Percentiles rank a stretch among this genome's conserved stretches.
Conservation (phyloP, 805 yeast genomes). For the Debaryomyces maramus region DNA sequence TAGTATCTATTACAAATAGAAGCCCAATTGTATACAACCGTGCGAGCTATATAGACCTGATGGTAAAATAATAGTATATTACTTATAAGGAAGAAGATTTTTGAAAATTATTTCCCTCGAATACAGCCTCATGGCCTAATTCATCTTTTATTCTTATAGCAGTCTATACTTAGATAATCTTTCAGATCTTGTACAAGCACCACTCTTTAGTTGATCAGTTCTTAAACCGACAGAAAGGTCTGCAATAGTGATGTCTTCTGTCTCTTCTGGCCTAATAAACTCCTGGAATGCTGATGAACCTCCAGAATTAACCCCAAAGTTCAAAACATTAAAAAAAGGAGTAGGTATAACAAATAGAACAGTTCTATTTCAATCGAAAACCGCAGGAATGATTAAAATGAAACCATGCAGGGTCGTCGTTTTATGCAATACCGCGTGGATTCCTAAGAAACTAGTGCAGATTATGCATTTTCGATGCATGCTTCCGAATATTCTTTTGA, state of each 20-base stretch:
- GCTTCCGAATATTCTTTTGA: too few species aligned
- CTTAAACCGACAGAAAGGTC: conserved; percentile 23
- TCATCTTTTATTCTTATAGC: conserved; percentile 23
- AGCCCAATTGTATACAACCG: too few species aligned
- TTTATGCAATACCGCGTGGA: too few species aligned
- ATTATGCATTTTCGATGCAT: too few species aligned
- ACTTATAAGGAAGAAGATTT: background rate
- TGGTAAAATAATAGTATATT: too few species aligned
- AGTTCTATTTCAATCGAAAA: too few species aligned
- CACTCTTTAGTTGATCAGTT: conserved; percentile 23
- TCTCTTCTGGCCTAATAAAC: conserved; percentile 25
- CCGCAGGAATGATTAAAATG: too few species aligned
- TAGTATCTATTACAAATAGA: too few species aligned
- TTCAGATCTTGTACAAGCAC: conserved; percentile 25
- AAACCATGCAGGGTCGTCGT: too few species aligned
- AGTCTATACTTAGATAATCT: conserved; percentile 24
- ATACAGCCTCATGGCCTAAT: conserved; percentile 17
- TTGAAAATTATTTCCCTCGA: conserved; percentile 17
- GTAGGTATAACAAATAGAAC: conserved; percentile 18
- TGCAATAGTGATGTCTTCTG: conserved; percentile 24
- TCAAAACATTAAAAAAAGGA: conserved; percentile 24
- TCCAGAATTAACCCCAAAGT: conserved; percentile 25
- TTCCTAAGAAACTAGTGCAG: too few species aligned
- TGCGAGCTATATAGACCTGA: too few species aligned
- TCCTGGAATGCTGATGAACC: conserved; percentile 25